Base-by-base conservation (phyloP, 768 basidiomycete genomes). In the Mycena galopus region DNA sequence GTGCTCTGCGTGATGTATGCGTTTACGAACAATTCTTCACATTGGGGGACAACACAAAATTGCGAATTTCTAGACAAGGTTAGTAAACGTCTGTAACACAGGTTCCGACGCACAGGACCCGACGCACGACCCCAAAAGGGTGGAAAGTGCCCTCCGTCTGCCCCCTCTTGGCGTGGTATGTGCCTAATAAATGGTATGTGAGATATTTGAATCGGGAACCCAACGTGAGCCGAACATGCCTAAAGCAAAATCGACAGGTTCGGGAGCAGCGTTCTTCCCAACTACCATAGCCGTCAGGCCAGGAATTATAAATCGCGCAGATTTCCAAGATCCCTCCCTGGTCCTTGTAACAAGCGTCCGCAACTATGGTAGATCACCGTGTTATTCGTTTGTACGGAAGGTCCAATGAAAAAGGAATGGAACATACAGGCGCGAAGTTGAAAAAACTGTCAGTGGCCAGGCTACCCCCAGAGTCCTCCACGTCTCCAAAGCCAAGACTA, bases 351-450 rank as follows among this genome's bases (percentile, higher is more conserved):
- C 57, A n/a, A 59, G 57, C 32, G 57, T 59, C 57, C 57, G 16
- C 33, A 59, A 59, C 57, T 59, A 59, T 37, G 11, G 16, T 59
- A 25, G 16, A 16, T 21, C 57, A 33, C 7, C 32, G 57, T 19
- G 30, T 59, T 59, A 59, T n/a, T n/a, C n/a, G n/a, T n/a, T n/a
- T n/a, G n/a, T n/a, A n/a, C n/a, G n/a, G 57, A 59, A 32, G 57
- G 32, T 32, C 16, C 21, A 59, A 59, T 21, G 57, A 37, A 35
- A 35, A 59, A 59, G 32, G 19, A 59, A 9, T 37, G 33, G 21
- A 59, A 59, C 57, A 59, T 59, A 59, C 57, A 59, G 57, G 57
- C 17, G 57, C 57, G n/a, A 59, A 59, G n/a, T 59, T 59, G 57
- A 21, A 59, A 37, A 59, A 58, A 37, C 57, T 6, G 37, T 35